Evolutionary conservation across 768 basidiomycete genomes (phyloP), one percentile per base, ranked within the genome.

Genomic region (Leccinum aurantiacum): DNA sequence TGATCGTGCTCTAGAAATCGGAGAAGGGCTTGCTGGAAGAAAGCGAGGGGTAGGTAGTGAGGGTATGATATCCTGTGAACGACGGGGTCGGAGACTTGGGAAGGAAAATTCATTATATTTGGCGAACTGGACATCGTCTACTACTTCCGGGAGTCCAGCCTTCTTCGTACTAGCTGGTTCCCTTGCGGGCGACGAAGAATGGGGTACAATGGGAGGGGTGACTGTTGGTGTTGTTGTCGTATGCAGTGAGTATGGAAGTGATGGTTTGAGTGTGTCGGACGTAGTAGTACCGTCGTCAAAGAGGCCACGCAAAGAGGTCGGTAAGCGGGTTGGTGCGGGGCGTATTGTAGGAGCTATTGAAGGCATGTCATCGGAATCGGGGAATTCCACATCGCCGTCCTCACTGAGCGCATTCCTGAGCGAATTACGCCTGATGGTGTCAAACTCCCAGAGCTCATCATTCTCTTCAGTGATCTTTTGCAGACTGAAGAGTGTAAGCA

Each of bases 281-380:
- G 69, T 70, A 7, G 72, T 22, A n/a, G 71, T 66, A 10, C 80
- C 82, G 49, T 86, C 83, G 58, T 90, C 89, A 71, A 97, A 97
- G 10, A 97, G 77, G 38, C 80, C 77, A 0, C 93, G 88, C 3
- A 95, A 78, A 1, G 91, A 94, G 2, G 87, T 85, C 2, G 94
- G 93, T 11, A 94, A 68, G 51, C 80, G 78, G 15, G 81, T 79
- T n/a, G 79, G 64, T 44, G 74, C 67, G 2, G 83, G 81, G 14
- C 84, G 81, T 31, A 87, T 71, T 24, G 86, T 89, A 17, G 78
- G 65, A 56, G 78, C 76, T 11, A 68, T 58, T 14, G 67, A 56
- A 41, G 54, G 29, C 14, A 60, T 24, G 24, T 64, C 69, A 47
- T 56, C 51, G 14, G 62, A 64, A 57, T 56, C 66, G 49, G 58